phyloP scores from a whole-genome alignment of 1,284 basidiomycete species.

The Pulchroboletus neoregius region DNA sequence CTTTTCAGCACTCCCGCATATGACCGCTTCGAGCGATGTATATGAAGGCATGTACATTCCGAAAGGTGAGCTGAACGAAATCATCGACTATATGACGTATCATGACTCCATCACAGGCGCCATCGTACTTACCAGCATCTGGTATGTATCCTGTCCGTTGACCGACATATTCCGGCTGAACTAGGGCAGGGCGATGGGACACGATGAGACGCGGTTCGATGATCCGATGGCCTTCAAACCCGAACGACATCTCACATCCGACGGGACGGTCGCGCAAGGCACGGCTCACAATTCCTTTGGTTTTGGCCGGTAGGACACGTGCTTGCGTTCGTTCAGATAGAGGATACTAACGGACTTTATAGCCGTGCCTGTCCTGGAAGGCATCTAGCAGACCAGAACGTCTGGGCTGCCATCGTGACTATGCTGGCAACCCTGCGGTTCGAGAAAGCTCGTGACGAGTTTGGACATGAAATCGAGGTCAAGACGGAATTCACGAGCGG shows the following conservation, averaged over 20 bases:
- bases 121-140: conserved; percentile 26
- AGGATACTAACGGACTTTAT: background rate
- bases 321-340: background rate
- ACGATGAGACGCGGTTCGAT: conserved; percentile 22
- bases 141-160: conserved; percentile 18
- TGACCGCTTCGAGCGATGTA: conserved; percentile 25
- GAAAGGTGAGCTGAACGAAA: conserved; percentile 22
- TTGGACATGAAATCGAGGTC: conserved; percentile 24
- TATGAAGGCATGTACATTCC: conserved; percentile 34
- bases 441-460: conserved; percentile 17
- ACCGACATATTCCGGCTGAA: conserved; percentile 3
- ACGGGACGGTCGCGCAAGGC: conserved; percentile 13
- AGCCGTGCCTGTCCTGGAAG: conserved; percentile 28
- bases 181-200: conserved; percentile 23
- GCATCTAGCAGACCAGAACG: conserved; percentile 24
- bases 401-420: conserved; percentile 27
- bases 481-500: conserved; percentile 27
- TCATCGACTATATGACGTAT: background rate
- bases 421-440: conserved; percentile 23
- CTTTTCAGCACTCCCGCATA: conserved; percentile 26
- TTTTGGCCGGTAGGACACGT: conserved; percentile 27
- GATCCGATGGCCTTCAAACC: conserved; percentile 27
- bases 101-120: conserved; percentile 14
- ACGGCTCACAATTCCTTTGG: conserved; percentile 14
- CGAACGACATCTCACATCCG: conserved; percentile 25